Evolutionary conservation across 371 early-diverging fungal genomes (phyloP).

Genomic region (Zopfochytrium polystomum): DNA sequence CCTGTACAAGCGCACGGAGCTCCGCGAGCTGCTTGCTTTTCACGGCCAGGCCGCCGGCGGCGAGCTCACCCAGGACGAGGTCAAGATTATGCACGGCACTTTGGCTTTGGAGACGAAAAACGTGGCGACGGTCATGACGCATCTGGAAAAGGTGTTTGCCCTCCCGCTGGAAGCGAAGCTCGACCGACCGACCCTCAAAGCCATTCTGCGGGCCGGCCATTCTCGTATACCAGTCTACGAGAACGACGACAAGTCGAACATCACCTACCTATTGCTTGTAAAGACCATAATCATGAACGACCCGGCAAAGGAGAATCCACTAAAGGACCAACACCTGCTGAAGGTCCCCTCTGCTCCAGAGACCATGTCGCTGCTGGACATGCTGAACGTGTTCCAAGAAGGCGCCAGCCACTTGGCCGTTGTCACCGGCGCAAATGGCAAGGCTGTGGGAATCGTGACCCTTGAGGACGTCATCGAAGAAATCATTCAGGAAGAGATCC

Average conservation of each 20-base stretch:
- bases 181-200: constrained; percentile 61
- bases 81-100: constrained; percentile 85
- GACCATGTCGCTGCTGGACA: constrained; percentile 74
- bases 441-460: constrained; percentile 83
- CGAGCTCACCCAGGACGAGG: constrained; percentile 80
- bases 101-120: constrained; percentile 81
- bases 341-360: constrained; percentile 67
- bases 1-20: constrained; percentile 55
- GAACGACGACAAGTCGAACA: constrained; percentile 53
- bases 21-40: constrained; percentile 81
- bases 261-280: constrained; percentile 84
- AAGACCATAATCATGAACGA: constrained; percentile 74
- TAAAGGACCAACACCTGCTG: constrained; percentile 63
- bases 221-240: constrained; percentile 80
- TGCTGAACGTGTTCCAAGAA: constrained; percentile 87
- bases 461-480: constrained; percentile 95
- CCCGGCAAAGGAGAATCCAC: constrained; percentile 71
- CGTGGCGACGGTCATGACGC: constrained; percentile 82
- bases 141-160: constrained; percentile 75
- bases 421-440: too few relatives aligned
- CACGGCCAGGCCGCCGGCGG: constrained; percentile 72
- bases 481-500: constrained; percentile 83
- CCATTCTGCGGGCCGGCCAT: constrained; percentile 69
- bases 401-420: constrained; percentile 70
- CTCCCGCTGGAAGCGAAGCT: constrained; percentile 64